Evolutionary conservation across 2,329 filamentous ascomycete species (phyloP).

Genomic region (Exophiala dermatitidis): DNA sequence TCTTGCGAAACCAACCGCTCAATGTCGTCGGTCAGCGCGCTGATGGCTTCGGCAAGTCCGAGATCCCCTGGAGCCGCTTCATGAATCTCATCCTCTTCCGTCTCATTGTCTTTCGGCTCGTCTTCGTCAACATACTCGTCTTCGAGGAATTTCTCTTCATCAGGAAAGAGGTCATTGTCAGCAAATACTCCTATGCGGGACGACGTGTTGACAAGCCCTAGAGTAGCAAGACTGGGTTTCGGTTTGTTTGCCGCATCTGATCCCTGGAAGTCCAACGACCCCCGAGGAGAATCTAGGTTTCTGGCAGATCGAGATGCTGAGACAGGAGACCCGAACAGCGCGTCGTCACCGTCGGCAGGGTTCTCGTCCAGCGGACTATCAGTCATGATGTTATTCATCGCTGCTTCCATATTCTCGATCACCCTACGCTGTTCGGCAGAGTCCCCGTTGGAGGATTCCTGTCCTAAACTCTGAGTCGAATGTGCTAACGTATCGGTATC

Average conservation of each 20-base stretch:
- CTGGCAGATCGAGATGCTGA: conserved; percentile 48
- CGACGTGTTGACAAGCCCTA: conserved; percentile 81
- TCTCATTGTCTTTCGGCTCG: conserved; percentile 47
- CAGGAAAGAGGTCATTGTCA: conserved; percentile 82
- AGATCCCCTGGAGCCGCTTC: conserved; percentile 92
- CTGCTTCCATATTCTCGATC: conserved; percentile 87
- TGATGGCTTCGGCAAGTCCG: conserved; percentile 86
- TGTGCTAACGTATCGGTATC: conserved; percentile 63
- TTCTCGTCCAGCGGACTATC: conserved; percentile 51
- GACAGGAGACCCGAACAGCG: conserved; percentile 33
- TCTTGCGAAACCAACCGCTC: conserved; percentile 83
- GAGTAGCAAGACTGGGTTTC: conserved; percentile 81
- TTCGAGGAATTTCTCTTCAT: conserved; percentile 75
- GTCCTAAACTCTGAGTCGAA: conserved; percentile 73
- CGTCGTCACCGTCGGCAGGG: conserved; percentile 33
- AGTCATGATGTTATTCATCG: conserved; percentile 86
- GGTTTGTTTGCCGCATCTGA: conserved; percentile 45
- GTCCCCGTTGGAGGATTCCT: conserved; percentile 51
- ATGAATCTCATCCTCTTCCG: conserved; percentile 74
- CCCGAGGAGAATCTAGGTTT: conserved; percentile 56
- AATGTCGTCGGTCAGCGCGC: conserved; percentile 79
- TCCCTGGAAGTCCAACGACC: conserved; percentile 53
- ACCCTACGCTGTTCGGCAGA: conserved; percentile 65
- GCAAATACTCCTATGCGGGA: conserved; percentile 87
- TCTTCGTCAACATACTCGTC: conserved; percentile 75